Evolutionary conservation across 305 asterid species (phyloP).

Genomic region (Galium porrigens): DNA sequence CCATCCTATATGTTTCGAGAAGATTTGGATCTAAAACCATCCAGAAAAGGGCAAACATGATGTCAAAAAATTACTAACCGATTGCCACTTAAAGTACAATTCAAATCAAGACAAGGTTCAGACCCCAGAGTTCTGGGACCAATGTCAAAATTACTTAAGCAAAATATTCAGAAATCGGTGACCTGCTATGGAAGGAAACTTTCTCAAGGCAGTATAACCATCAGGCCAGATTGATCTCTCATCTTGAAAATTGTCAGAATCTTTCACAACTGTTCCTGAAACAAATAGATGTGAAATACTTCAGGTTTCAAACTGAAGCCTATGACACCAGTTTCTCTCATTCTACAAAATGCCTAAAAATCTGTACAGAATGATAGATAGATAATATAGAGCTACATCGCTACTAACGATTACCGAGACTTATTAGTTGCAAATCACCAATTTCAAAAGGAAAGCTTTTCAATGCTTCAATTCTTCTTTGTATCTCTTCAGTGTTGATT

Average conservation of each 20-base stretch:
- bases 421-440: constrained; percentile 54
- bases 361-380: not conserved
- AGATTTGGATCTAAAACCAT: constrained; percentile 53
- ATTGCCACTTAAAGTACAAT: not conserved
- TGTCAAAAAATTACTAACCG: not conserved
- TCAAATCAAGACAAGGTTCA: constrained; percentile 5
- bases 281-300: constrained; percentile 18
- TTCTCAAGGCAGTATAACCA: constrained; percentile 74
- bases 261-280: constrained; percentile 71
- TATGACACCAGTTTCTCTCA: not conserved
- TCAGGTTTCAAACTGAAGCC: not conserved
- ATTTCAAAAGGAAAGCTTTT: constrained; percentile 46
- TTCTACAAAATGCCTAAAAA: not conserved
- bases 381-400: not conserved
- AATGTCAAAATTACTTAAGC: constrained; percentile 7
- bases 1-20: constrained; percentile 55
- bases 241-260: constrained; percentile 50
- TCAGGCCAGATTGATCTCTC: constrained; percentile 73
- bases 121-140: not conserved
- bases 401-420: constrained; percentile 38
- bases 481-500: constrained; percentile 35
- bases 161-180: constrained; percentile 16
- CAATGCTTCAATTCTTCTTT: constrained; percentile 42
- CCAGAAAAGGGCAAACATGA: constrained; percentile 16
- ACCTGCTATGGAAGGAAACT: constrained; percentile 59